Percentiles rank a stretch among this genome's conserved stretches.
phyloP scores from a whole-genome alignment of 441 rosid genomes.

The Erysimum pusillum region DNA sequence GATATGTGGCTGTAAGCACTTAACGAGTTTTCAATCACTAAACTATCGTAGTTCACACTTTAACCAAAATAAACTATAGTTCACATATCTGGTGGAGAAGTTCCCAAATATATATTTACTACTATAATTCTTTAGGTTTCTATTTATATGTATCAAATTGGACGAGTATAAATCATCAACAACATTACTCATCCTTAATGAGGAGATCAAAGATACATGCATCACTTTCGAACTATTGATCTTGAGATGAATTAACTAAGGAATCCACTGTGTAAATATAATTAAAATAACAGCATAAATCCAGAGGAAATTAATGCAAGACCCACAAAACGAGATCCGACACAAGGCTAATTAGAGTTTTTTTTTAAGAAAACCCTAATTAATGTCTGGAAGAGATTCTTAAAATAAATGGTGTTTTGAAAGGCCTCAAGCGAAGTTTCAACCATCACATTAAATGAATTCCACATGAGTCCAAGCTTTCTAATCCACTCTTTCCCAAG shows the following conservation, averaged over 20 bases:
- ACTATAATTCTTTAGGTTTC: background rate
- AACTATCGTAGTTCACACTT: background rate
- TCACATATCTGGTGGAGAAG: no score
- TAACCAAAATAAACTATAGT: no score
- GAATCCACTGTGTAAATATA: conserved; percentile 13
- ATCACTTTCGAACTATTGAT: conserved; percentile 35
- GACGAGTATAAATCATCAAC: background rate
- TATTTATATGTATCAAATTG: background rate
- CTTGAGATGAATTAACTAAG: conserved; percentile 14
- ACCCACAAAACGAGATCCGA: conserved; percentile 60
- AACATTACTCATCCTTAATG: conserved; percentile 14
- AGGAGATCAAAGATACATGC: conserved; percentile 29
- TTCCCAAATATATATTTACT: background rate
- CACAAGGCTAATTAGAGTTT: conserved; percentile 56
- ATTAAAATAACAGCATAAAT: conserved; percentile 47
- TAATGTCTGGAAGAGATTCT: conserved; percentile 49
- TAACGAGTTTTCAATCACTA: background rate
- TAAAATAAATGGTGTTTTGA: conserved; percentile 31
- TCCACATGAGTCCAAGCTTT: conserved; percentile 72
- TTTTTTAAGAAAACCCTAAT: conserved; percentile 33
- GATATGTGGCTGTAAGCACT: background rate
- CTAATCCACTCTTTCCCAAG: conserved; percentile 57
- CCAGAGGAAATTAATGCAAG: conserved; percentile 49
- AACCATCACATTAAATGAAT: conserved; percentile 64
- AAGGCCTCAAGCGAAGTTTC: conserved; percentile 53